Evolutionary conservation across 2,329 filamentous ascomycete species (phyloP).

Genomic region (Fusarium tricinctum): DNA sequence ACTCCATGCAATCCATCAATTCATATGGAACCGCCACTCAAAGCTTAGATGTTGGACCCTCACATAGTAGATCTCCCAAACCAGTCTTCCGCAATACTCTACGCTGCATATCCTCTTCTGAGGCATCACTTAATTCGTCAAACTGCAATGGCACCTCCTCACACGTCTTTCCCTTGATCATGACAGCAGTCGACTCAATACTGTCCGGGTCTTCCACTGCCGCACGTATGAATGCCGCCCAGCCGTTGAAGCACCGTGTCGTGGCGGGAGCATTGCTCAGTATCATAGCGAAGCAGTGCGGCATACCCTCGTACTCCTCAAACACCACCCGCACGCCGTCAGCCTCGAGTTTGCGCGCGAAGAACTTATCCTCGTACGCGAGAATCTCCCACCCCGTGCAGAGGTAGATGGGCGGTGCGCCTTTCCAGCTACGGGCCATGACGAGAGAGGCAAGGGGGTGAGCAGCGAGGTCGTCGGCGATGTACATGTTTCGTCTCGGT

Average conservation of each 20-base stretch:
- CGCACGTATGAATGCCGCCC: conserved; percentile 68
- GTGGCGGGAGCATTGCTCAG: conserved; percentile 63
- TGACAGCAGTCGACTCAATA: conserved; percentile 59
- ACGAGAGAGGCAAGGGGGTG: conserved; percentile 80
- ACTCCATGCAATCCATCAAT: neutral
- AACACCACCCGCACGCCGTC: conserved; percentile 74
- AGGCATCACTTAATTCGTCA: conserved; percentile 59
- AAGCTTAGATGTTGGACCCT: conserved; percentile 49
- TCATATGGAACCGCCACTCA: conserved; percentile 30
- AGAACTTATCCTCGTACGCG: conserved; percentile 73
- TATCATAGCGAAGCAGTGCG: conserved; percentile 77
- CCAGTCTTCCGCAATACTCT: conserved; percentile 53
- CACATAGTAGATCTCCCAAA: conserved; percentile 19
- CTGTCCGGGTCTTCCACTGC: conserved; percentile 55
- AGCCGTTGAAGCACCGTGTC: conserved; percentile 66
- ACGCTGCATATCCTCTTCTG: conserved; percentile 59
- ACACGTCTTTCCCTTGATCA: conserved; percentile 65
- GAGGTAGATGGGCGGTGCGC: conserved; percentile 75
- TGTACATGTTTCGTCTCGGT: conserved; percentile 68
- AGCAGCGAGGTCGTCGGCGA: conserved; percentile 65
- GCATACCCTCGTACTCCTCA: conserved; percentile 85
- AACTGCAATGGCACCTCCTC: conserved; percentile 63
- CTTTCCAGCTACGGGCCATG: conserved; percentile 70
- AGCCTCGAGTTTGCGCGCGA: conserved; percentile 68
- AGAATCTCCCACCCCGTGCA: conserved; percentile 80